phyloP scores from a whole-genome alignment of 768 basidiomycete species.

The Naganishia friedmannii region DNA sequence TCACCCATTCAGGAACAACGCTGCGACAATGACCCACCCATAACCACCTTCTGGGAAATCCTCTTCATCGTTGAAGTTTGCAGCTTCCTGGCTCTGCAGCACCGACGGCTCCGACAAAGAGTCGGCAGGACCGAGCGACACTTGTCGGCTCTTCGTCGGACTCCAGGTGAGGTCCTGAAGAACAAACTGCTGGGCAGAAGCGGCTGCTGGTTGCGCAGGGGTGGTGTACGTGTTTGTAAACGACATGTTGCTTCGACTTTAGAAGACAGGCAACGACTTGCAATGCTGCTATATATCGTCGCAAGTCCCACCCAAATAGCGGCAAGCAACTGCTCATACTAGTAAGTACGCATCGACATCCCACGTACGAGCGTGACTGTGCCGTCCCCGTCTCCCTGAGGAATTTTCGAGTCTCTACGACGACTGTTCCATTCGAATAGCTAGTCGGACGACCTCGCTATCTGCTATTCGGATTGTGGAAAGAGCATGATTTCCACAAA shows the following conservation, averaged over 20 bases:
- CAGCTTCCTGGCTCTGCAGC: not conserved
- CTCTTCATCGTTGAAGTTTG: constrained; percentile 1
- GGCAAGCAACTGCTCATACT: too few species aligned
- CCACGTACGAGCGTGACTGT: too few species aligned
- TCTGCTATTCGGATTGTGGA: too few species aligned
- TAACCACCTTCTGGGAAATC: constrained; percentile 29
- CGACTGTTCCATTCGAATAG: too few species aligned
- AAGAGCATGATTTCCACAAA: too few species aligned
- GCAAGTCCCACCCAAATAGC: too few species aligned
- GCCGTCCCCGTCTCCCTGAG: too few species aligned
- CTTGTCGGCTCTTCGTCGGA: not conserved
- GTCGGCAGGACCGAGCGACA: not conserved
- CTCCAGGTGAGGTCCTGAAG: not conserved
- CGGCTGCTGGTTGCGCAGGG: not conserved
- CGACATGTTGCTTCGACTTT: not conserved
- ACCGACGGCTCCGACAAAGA: constrained; percentile 8
- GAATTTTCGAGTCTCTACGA: too few species aligned
- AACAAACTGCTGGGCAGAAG: not conserved
- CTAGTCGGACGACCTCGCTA: too few species aligned
- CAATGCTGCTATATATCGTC: too few species aligned
- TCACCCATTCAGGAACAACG: constrained; percentile 26
- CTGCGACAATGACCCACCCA: constrained; percentile 30
- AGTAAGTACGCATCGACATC: too few species aligned
- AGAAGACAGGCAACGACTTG: too few species aligned
- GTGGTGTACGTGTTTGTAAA: constrained; percentile 7